These are phyloP conservation scores for Colletotrichum eleusines DNA, from an alignment of 2,329 filamentous ascomycete genomes.

Conservation along the genomic window DNA sequence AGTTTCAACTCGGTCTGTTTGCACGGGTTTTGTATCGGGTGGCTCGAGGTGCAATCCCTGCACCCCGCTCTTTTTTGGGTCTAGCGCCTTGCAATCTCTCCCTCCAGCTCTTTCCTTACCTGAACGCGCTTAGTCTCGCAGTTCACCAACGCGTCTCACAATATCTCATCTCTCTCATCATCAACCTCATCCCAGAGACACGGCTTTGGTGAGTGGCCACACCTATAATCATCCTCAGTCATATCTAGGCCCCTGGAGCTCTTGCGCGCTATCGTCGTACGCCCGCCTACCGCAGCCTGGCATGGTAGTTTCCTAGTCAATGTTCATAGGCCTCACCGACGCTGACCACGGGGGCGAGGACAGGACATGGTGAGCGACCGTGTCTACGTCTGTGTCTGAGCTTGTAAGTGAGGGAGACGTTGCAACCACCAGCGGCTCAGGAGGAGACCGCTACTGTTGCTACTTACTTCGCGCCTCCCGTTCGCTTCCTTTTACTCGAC, in stretches of 20 bases:
- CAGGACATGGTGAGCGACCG: slow-evolving; percentile 41
- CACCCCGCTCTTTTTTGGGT: slow-evolving; percentile 27
- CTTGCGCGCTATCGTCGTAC: background rate
- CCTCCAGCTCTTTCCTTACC: slow-evolving; percentile 36
- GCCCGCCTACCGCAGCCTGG: slow-evolving; percentile 30
- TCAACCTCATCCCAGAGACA: slow-evolving; percentile 37
- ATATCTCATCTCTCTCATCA: slow-evolving; percentile 40
- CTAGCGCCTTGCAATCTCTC: slow-evolving; percentile 40
- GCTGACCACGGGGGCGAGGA: slow-evolving; percentile 33
- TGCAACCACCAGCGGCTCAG: slow-evolving; percentile 9
- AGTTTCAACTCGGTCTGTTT: slow-evolving; percentile 1
- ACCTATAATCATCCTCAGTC: slow-evolving; percentile 16
- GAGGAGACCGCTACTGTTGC: slow-evolving; percentile 8
- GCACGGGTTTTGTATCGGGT: slow-evolving; percentile 5
- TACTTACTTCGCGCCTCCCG: slow-evolving; percentile 14
- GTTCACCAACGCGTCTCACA: slow-evolving; percentile 42
- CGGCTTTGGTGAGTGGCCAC: background rate
- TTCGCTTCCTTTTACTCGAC: slow-evolving; percentile 14
- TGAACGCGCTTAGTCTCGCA: slow-evolving; percentile 41
- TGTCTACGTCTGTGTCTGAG: slow-evolving; percentile 40
- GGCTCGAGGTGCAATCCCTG: slow-evolving; percentile 27
- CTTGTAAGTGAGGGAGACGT: slow-evolving; percentile 34
- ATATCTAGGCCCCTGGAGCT: background rate
- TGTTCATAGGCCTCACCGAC: slow-evolving; percentile 37
- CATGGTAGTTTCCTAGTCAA: slow-evolving; percentile 39